A percentile compares a stretch with the other conserved stretches of the same genome.
These are phyloP conservation scores for Blastobotrys malaysiensis DNA, from an alignment of 1,139 yeast genomes.

Conservation along the genomic window DNA sequence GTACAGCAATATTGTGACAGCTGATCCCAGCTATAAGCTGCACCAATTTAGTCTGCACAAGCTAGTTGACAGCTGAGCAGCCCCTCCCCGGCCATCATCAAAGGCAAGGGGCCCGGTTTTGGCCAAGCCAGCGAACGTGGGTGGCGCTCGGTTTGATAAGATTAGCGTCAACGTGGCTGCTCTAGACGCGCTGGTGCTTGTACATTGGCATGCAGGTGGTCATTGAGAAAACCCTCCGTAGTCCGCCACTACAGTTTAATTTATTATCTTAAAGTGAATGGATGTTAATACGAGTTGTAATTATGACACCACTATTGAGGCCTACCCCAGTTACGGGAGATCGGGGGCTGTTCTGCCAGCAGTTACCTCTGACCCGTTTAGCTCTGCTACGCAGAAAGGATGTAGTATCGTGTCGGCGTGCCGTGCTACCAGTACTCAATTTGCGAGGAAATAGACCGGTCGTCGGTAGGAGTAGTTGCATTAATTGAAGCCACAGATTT, in stretches of 20 bases:
- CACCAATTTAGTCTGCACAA: slow-evolving; percentile 57
- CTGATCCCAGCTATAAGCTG: slow-evolving; percentile 59
- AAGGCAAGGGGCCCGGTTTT: slow-evolving; percentile 56
- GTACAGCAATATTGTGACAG: slow-evolving; percentile 61
- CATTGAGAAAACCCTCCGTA: slow-evolving; percentile 42
- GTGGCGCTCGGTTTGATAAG: slow-evolving; percentile 62
- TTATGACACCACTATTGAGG: not conserved
- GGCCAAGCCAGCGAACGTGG: slow-evolving; percentile 45
- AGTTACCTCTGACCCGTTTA: too few species aligned
- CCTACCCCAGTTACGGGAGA: too few species aligned
- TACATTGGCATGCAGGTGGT: slow-evolving; percentile 75
- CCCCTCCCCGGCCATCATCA: slow-evolving; percentile 65
- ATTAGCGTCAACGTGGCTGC: slow-evolving; percentile 56
- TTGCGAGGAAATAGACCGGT: too few species aligned
- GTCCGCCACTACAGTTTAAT: not conserved
- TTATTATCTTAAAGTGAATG: not conserved
- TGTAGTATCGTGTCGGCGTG: too few species aligned
- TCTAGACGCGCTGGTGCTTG: slow-evolving; percentile 73
- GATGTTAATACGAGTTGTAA: not conserved
- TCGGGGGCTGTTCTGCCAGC: too few species aligned
- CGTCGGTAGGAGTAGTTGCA: too few species aligned
- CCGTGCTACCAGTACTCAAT: too few species aligned
- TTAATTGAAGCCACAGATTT: too few species aligned
- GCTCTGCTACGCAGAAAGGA: too few species aligned
- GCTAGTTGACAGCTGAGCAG: slow-evolving; percentile 72